Percentiles rank a stretch among this genome's conserved stretches.
phyloP scores from a whole-genome alignment of 192 early-diverging fungal genomes.

The Phycomyces blakesleeanus region DNA sequence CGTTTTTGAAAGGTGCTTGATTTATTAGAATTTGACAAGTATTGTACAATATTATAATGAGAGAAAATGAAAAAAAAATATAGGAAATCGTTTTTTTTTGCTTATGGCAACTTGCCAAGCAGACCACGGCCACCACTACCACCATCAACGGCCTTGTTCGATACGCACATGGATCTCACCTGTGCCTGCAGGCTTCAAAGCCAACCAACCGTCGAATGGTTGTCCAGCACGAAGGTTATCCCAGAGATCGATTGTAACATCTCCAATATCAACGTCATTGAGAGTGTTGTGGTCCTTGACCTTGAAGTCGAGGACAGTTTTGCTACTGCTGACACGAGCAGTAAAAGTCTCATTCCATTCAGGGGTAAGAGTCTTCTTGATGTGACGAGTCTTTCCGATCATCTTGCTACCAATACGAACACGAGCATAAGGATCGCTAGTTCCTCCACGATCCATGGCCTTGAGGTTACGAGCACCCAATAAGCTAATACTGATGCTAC shows the following conservation, averaged over 20 bases:
- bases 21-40: not conserved
- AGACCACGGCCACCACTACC: constrained; percentile 8
- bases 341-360: constrained; percentile 45
- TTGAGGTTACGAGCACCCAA: constrained; percentile 45
- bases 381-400: constrained; percentile 60
- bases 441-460: constrained; percentile 46
- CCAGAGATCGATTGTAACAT: constrained; percentile 53
- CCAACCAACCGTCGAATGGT: constrained; percentile 35
- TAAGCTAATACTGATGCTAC: constrained; percentile 38
- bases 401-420: constrained; percentile 56
- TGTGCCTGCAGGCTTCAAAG: constrained; percentile 27
- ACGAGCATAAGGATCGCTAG: constrained; percentile 70
- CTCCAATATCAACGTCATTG: constrained; percentile 60
- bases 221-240: constrained; percentile 36
- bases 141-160: constrained; percentile 8
- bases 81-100: not conserved
- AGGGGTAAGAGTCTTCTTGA: constrained; percentile 70
- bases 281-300: constrained; percentile 72
- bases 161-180: constrained; percentile 37
- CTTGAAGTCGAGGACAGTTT: constrained; percentile 48
- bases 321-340: constrained; percentile 20
- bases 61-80: not conserved
- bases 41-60: not conserved
- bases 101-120: constrained; percentile 9
- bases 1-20: no score